phyloP scores from a whole-genome alignment of 2,329 filamentous ascomycete species.

The Fusarium virguliforme region DNA sequence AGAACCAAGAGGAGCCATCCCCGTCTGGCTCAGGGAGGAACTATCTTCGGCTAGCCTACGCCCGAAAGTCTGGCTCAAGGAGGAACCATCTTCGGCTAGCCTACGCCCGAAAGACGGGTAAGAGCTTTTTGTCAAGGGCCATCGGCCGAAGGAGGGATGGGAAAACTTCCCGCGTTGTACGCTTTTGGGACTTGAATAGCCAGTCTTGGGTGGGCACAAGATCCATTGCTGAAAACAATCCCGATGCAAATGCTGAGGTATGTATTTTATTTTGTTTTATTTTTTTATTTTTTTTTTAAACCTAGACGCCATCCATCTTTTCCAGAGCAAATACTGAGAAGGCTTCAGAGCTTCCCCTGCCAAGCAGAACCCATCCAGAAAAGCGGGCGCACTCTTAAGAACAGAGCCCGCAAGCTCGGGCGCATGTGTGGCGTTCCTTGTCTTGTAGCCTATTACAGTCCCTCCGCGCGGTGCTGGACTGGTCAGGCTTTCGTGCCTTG shows the following conservation, averaged over 20 bases:
- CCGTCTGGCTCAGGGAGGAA: background rate
- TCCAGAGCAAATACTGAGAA: background rate
- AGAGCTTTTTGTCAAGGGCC: background rate
- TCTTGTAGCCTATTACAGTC: background rate
- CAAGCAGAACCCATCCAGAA: background rate
- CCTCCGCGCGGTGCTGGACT: background rate
- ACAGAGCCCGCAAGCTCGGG: too few species aligned
- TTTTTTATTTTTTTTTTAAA: too few species aligned
- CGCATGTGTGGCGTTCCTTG: background rate
- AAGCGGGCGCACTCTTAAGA: background rate
- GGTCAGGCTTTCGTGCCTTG: background rate
- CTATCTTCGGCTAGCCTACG: background rate
- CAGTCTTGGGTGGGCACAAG: background rate
- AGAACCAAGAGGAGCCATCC: background rate
- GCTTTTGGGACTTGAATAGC: background rate
- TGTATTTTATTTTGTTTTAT: background rate
- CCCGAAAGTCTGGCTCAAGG: background rate
- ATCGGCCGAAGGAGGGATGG: background rate
- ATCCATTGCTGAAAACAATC: background rate
- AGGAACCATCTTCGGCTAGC: background rate
- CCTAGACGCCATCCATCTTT: background rate
- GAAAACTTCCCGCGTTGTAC: background rate
- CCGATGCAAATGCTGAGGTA: background rate
- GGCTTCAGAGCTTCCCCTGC: background rate
- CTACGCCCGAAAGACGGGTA: background rate